Conservation (phyloP, 805 yeast genomes). For the Zygosaccharomyces kombuchaensis region DNA sequence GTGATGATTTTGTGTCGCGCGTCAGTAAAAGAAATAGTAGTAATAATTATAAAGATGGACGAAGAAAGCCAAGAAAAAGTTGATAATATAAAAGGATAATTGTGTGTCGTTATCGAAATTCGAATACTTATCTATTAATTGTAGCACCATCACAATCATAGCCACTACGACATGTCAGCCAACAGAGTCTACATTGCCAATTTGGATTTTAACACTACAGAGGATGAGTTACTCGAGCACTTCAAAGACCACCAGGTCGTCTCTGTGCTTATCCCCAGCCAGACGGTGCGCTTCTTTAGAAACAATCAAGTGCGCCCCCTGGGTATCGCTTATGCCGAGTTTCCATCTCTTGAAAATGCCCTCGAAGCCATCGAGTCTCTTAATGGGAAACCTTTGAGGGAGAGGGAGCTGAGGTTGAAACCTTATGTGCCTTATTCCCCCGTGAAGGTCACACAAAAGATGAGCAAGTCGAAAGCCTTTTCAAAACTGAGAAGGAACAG, state of each 20-base stretch:
- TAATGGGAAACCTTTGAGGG: slow-evolving; percentile 54
- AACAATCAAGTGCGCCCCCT: slow-evolving; percentile 41
- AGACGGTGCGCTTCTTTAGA: slow-evolving; percentile 46
- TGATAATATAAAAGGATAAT: not conserved
- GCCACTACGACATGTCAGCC: slow-evolving; percentile 5
- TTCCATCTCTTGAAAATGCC: slow-evolving; percentile 60
- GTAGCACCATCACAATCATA: not conserved
- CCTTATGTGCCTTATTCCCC: slow-evolving; percentile 43
- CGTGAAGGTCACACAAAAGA: slow-evolving; percentile 17
- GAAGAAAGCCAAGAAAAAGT: too few species aligned
- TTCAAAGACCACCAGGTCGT: slow-evolving; percentile 42
- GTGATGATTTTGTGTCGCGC: slow-evolving; percentile 3
- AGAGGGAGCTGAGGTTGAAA: slow-evolving; percentile 40
- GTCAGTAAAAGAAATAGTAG: not conserved
- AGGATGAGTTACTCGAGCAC: slow-evolving; percentile 45
- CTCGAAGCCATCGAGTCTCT: slow-evolving; percentile 57
- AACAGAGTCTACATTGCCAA: slow-evolving; percentile 51
- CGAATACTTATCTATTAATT: not conserved
- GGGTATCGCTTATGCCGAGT: slow-evolving; percentile 83
- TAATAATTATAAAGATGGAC: too few species aligned
- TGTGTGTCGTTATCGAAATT: not conserved
- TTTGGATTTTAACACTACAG: slow-evolving; percentile 49
- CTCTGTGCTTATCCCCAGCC: slow-evolving; percentile 51
- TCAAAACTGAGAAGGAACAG: slow-evolving; percentile 13
- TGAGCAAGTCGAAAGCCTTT: slow-evolving; percentile 9